Evolutionary conservation across 1,139 yeast species (phyloP).

Genomic region (Saccharomyces hybrid): DNA sequence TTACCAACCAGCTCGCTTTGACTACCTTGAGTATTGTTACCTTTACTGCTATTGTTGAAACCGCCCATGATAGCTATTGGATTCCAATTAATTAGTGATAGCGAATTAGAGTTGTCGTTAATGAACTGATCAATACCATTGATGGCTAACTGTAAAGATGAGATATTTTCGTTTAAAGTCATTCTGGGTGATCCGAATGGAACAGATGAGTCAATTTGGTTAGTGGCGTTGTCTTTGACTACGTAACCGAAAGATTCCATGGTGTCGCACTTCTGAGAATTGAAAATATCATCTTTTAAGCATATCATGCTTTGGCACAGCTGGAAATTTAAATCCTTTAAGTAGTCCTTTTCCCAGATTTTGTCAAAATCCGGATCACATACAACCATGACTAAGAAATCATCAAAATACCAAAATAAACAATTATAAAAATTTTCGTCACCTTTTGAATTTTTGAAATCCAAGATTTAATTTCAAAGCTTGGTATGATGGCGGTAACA

Average conservation of each 20-base stretch:
- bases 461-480: slow-evolving; percentile 16
- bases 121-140: slow-evolving; percentile 24
- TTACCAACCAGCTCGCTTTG: not conserved
- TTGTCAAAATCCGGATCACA: slow-evolving; percentile 21
- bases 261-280: not conserved
- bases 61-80: slow-evolving; percentile 1
- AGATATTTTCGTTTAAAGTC: slow-evolving; percentile 3
- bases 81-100: not conserved
- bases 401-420: slow-evolving; percentile 29
- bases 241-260: slow-evolving; percentile 17
- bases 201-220: slow-evolving; percentile 17
- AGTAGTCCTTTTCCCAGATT: slow-evolving; percentile 26
- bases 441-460: slow-evolving; percentile 11
- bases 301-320: slow-evolving; percentile 19
- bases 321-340: slow-evolving; percentile 21
- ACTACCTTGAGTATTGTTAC: not conserved
- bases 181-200: slow-evolving; percentile 10
- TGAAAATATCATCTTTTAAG: not conserved
- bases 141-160: slow-evolving; percentile 23
- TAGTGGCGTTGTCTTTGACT: slow-evolving; percentile 10
- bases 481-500: slow-evolving; percentile 24
- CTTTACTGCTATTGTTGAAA: not conserved
- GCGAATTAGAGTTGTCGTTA: slow-evolving; percentile 8
- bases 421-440: slow-evolving; percentile 15
- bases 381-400: slow-evolving; percentile 21